phyloP scores from a whole-genome alignment of 2,329 filamentous ascomycete genomes.

The Ramularia collo-cygni region DNA sequence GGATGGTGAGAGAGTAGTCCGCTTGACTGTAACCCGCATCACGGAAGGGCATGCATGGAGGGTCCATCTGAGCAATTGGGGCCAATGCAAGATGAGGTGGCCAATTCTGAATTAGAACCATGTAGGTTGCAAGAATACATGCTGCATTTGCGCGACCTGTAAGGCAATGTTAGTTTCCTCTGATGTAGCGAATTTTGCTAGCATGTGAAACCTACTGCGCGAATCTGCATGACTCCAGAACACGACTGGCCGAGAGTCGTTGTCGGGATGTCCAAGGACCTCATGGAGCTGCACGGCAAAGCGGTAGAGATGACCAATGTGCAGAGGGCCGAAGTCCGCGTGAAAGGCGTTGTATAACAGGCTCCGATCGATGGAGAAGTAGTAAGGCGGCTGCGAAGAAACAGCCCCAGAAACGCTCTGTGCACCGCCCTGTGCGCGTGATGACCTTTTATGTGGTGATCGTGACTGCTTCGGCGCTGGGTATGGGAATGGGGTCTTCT shows the following conservation, averaged over 20 bases:
- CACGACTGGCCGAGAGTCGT: constrained; percentile 82
- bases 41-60: constrained; percentile 96
- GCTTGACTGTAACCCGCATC: constrained; percentile 98
- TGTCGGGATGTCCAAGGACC: constrained; percentile 83
- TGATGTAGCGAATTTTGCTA: constrained; percentile 14
- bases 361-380: constrained; percentile 80
- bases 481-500: constrained; percentile 81
- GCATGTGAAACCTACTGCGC: constrained; percentile 59
- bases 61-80: constrained; percentile 92
- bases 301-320: constrained; percentile 94
- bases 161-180: constrained; percentile 19
- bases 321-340: constrained; percentile 93
- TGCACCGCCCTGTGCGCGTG: constrained; percentile 56
- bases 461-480: constrained; percentile 47
- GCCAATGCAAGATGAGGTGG: constrained; percentile 91
- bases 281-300: constrained; percentile 96
- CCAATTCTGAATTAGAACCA: constrained; percentile 98
- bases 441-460: constrained; percentile 70
- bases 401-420: constrained; percentile 35
- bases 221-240: constrained; percentile 94
- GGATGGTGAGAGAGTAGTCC: constrained; percentile 90
- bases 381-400: constrained; percentile 62
- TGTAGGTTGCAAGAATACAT: constrained; percentile 93
- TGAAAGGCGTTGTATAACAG: constrained; percentile 98
- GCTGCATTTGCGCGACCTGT: constrained; percentile 84